These are phyloP conservation scores for Arthroderma sp. DNA, from an alignment of 2,329 filamentous ascomycete species.

Conservation along the genomic window DNA sequence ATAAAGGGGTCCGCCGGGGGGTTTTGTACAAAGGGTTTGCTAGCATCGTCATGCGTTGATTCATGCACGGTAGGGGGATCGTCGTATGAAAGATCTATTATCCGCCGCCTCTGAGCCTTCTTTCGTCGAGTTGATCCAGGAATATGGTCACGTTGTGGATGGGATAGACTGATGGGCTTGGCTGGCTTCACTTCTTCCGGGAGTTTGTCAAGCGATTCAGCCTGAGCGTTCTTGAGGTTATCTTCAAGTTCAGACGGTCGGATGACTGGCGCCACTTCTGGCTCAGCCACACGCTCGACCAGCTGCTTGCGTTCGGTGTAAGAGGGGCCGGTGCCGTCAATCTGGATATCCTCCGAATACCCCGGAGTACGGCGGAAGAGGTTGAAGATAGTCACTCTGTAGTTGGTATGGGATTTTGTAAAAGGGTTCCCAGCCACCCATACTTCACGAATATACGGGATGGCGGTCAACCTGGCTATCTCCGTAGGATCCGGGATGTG, in stretches of 20 bases:
- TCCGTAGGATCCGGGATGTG: constrained; percentile 81
- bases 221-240: constrained; percentile 44
- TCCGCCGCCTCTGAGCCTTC: constrained; percentile 43
- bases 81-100: constrained; percentile 43
- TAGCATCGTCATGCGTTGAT: neutral
- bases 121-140: constrained; percentile 27
- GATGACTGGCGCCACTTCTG: constrained; percentile 63
- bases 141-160: constrained; percentile 14
- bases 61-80: neutral
- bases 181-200: constrained; percentile 5
- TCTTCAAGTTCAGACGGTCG: constrained; percentile 53
- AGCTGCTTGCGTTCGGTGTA: constrained; percentile 76
- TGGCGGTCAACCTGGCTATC: constrained; percentile 73
- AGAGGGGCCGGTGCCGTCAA: constrained; percentile 72
- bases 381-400: constrained; percentile 88
- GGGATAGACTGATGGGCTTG: neutral
- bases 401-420: constrained; percentile 69
- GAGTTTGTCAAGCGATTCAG: neutral
- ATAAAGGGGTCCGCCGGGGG: neutral
- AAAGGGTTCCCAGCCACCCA: constrained; percentile 91
- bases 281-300: constrained; percentile 65
- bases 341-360: constrained; percentile 77
- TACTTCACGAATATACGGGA: constrained; percentile 82
- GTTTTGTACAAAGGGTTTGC: neutral
- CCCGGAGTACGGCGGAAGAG: constrained; percentile 82